Conservation (phyloP, 306 rosid genomes). For the Cotoneaster glaucophyllus region DNA sequence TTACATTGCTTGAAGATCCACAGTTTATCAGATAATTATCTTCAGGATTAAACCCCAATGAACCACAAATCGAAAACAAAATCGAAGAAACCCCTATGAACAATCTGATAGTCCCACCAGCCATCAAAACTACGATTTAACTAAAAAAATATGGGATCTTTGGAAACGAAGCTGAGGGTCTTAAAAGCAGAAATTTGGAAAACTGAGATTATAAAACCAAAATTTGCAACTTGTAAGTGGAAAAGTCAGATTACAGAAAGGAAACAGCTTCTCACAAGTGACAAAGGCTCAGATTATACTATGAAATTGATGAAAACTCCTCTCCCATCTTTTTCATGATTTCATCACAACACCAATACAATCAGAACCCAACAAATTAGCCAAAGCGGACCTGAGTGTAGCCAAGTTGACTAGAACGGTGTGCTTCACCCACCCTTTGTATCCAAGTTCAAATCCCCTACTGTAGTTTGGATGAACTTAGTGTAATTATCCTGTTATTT, state of each 20-base stretch:
- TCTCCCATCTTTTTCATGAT: not conserved
- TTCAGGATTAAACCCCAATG: conserved; percentile 22
- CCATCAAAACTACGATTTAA: conserved; percentile 12
- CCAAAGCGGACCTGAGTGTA: too few species aligned
- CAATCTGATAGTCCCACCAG: conserved; percentile 11
- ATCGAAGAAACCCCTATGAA: conserved; percentile 25
- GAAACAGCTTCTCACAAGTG: not conserved
- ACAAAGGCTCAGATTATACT: not conserved
- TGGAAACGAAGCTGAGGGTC: not conserved
- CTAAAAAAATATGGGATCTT: not conserved
- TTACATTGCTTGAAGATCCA: conserved; percentile 42
- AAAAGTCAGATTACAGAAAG: not conserved
- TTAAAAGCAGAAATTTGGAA: not conserved
- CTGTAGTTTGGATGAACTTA: too few species aligned
- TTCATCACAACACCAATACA: not conserved
- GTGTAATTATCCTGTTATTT: too few species aligned
- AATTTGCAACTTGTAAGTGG: not conserved
- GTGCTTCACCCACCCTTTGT: too few species aligned
- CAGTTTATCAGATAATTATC: conserved; percentile 47
- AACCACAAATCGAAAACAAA: conserved; percentile 27
- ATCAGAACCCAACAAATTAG: not conserved
- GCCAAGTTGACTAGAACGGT: too few species aligned
- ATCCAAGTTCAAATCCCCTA: too few species aligned
- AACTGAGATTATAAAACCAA: not conserved
- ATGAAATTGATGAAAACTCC: not conserved